Conservation (phyloP, 352 stramenopile species). For the Achlya hypogyna region DNA sequence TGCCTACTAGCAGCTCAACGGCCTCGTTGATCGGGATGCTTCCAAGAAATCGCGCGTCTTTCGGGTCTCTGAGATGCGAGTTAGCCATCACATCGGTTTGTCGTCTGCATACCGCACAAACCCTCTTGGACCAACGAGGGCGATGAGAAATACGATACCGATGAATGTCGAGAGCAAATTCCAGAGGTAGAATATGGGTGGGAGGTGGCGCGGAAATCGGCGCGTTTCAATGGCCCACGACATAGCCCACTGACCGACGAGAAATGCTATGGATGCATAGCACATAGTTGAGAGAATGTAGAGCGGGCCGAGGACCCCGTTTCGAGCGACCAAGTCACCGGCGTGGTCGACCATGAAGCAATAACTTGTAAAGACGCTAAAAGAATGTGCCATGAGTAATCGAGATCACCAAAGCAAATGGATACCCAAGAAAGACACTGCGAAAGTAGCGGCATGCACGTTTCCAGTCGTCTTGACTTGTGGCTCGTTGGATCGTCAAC, state of each 20-base stretch:
- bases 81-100: constrained; percentile 17
- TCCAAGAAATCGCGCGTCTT: constrained; percentile 68
- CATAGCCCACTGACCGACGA: constrained; percentile 34
- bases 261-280: constrained; percentile 45
- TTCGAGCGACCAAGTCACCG: constrained; percentile 46
- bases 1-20: constrained; percentile 58
- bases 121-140: constrained; percentile 39
- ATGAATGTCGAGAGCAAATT: constrained; percentile 31
- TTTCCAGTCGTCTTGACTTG: constrained; percentile 3
- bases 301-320: constrained; percentile 32
- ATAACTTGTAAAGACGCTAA: constrained; percentile 80
- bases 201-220: constrained; percentile 5
- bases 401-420: not conserved
- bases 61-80: constrained; percentile 45
- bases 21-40: constrained; percentile 44
- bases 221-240: not conserved
- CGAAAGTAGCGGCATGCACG: constrained; percentile 13
- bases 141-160: constrained; percentile 29
- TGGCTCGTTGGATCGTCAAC: not conserved
- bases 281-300: constrained; percentile 55
- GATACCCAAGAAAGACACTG: constrained; percentile 11
- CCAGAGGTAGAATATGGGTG: constrained; percentile 27
- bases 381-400: not conserved
- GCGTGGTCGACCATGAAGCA: constrained; percentile 83
- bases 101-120: constrained; percentile 43